phyloP scores from a whole-genome alignment of 2,329 filamentous ascomycete genomes.

The Arthrinium puccinioides region DNA sequence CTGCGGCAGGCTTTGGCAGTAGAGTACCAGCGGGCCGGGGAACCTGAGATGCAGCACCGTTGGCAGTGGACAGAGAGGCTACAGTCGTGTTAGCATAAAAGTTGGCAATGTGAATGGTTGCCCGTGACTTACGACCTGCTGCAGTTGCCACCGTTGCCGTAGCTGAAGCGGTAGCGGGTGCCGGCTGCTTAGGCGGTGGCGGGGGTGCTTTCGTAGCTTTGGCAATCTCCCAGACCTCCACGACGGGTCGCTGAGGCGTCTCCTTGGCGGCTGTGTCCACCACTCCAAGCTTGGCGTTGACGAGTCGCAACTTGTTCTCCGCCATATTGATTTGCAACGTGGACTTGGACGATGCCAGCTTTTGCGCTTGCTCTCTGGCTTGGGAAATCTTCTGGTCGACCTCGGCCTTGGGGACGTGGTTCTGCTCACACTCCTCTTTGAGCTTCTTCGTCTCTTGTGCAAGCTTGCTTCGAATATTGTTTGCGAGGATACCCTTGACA shows the following conservation, averaged over 20 bases:
- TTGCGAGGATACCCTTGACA: conserved; percentile 49
- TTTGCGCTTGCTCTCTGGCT: conserved; percentile 56
- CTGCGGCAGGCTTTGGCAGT: conserved; percentile 12
- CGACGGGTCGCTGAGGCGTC: conserved; percentile 76
- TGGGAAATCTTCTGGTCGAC: conserved; percentile 45
- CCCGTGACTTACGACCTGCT: conserved; percentile 1
- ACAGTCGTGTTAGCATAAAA: conserved; percentile 7
- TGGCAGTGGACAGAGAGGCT: conserved; percentile 8
- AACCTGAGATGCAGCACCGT: conserved; percentile 7
- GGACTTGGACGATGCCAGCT: conserved; percentile 69
- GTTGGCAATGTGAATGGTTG: not conserved
- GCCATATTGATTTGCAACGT: conserved; percentile 71
- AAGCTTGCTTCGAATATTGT: conserved; percentile 64
- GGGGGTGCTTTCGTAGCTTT: conserved; percentile 54
- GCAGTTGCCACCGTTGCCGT: conserved; percentile 1
- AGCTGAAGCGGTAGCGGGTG: conserved; percentile 4
- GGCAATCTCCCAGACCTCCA: conserved; percentile 78
- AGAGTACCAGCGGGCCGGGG: conserved; percentile 7
- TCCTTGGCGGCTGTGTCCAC: conserved; percentile 78
- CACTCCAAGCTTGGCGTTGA: conserved; percentile 66
- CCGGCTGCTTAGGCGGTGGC: conserved; percentile 19
- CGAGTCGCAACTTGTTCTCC: conserved; percentile 58
- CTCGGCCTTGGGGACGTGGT: conserved; percentile 37
- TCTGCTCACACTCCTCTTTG: conserved; percentile 38
- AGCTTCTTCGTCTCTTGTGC: conserved; percentile 56